phyloP scores from a whole-genome alignment of 306 rosid genomes.

The Malus asiatica region DNA sequence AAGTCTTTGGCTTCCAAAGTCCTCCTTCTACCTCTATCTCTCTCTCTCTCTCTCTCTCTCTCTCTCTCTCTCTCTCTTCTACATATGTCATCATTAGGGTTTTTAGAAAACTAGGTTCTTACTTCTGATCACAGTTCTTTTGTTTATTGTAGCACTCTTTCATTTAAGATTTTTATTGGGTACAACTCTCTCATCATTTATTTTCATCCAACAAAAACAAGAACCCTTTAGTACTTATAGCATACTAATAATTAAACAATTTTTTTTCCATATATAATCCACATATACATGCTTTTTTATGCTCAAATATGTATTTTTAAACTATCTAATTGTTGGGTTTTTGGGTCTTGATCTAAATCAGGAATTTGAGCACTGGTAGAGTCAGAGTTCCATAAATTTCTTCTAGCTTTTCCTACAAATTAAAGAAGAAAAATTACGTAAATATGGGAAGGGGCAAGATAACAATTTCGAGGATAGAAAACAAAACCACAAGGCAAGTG shows the following conservation, averaged over 20 bases:
- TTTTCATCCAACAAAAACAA: not conserved
- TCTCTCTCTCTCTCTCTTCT: not conserved
- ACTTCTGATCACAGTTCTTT: not conserved
- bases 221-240: not conserved
- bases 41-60: not conserved
- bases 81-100: slow-evolving; percentile 1
- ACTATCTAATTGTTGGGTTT: not conserved
- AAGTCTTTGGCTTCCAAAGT: not conserved
- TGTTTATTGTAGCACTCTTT: not conserved
- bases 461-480: slow-evolving; percentile 51
- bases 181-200: not conserved
- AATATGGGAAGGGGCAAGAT: slow-evolving; percentile 66
- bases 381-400: not conserved
- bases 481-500: slow-evolving; percentile 58
- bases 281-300: not conserved
- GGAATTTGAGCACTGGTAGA: not conserved
- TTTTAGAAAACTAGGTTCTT: not conserved
- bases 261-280: not conserved
- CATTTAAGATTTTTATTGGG: not conserved
- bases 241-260: not conserved
- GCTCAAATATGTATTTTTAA: not conserved
- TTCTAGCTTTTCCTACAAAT: not conserved
- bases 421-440: not conserved
- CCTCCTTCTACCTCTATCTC: not conserved
- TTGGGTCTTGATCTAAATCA: not conserved